A percentile compares a stretch with the other conserved stretches of the same genome.
Evolutionary conservation across 2,329 filamentous ascomycete genomes (phyloP).

Genomic region (Aspergillus spinulosporus): DNA sequence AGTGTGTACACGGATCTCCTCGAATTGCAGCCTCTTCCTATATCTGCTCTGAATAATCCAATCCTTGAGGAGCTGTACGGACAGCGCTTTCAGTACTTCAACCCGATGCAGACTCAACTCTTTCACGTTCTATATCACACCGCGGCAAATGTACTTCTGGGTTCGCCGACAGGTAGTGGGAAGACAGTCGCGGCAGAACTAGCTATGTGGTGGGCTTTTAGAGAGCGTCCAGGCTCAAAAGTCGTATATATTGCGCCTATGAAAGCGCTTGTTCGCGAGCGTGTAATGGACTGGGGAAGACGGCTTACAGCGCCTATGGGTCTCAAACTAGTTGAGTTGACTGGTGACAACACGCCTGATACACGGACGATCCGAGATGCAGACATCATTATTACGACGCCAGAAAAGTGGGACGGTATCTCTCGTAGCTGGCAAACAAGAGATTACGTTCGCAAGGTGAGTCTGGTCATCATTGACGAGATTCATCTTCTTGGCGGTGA

Average conservation of each 20-base stretch:
- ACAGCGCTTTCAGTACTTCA: constrained; percentile 91
- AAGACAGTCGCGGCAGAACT: constrained; percentile 96
- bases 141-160: constrained; percentile 83
- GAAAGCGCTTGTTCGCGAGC: constrained; percentile 96
- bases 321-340: constrained; percentile 89
- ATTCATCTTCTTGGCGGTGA: constrained; percentile 97
- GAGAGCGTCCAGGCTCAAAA: constrained; percentile 90
- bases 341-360: constrained; percentile 96
- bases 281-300: constrained; percentile 90
- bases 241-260: constrained; percentile 99
- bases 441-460: constrained; percentile 92
- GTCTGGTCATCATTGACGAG: constrained; percentile 96
- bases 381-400: constrained; percentile 97
- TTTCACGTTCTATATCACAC: constrained; percentile 97
- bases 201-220: constrained; percentile 99
- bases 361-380: constrained; percentile 93
- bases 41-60: constrained; percentile 84
- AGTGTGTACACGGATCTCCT: constrained; percentile 94
- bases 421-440: constrained; percentile 98
- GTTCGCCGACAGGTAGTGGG: constrained; percentile 93
- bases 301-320: constrained; percentile 81
- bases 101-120: constrained; percentile 98
- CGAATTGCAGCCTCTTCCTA: constrained; percentile 83
- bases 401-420: constrained; percentile 99
- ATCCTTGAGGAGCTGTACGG: constrained; percentile 84